Evolutionary conservation across 2,329 filamentous ascomycete species (phyloP).

Genomic region (Fonsecaea monophora): DNA sequence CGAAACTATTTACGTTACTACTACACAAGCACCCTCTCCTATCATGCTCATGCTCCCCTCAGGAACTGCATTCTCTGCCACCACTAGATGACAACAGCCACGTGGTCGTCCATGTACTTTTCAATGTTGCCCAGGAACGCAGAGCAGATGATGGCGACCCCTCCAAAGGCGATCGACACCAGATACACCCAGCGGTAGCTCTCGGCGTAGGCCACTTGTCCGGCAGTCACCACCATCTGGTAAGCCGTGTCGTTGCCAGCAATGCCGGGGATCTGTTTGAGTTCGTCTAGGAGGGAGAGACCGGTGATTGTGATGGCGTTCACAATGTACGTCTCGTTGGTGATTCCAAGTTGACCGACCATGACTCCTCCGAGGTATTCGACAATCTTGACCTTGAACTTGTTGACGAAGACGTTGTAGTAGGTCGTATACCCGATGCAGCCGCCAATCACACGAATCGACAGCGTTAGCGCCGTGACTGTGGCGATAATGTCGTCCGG

Average conservation of each 20-base stretch:
- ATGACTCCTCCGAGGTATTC: constrained; percentile 61
- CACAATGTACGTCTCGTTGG: constrained; percentile 54
- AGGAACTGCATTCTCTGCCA: not conserved
- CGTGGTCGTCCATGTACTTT: constrained; percentile 64
- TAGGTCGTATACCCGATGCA: constrained; percentile 67
- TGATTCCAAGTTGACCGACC: constrained; percentile 57
- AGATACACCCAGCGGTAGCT: constrained; percentile 69
- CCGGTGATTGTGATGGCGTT: constrained; percentile 62
- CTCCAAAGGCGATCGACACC: constrained; percentile 67
- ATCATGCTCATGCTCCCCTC: not conserved
- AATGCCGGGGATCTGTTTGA: constrained; percentile 59
- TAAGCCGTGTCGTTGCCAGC: constrained; percentile 55
- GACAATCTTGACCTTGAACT: constrained; percentile 54
- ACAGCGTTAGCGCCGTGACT: constrained; percentile 69
- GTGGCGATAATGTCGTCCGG: constrained; percentile 73
- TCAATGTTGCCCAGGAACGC: constrained; percentile 66
- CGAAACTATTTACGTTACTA: not conserved
- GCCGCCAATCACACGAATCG: constrained; percentile 72
- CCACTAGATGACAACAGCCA: constrained; percentile 57
- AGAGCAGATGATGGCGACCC: constrained; percentile 61
- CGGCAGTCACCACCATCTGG: constrained; percentile 60
- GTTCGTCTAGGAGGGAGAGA: constrained; percentile 60
- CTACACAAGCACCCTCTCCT: not conserved
- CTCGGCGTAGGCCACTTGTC: constrained; percentile 63
- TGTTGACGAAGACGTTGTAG: constrained; percentile 60